Percentiles rank a stretch among this genome's conserved stretches.
Evolutionary conservation across 257 asterid species (phyloP).

Genomic region (Galeopsis tetrahit): DNA sequence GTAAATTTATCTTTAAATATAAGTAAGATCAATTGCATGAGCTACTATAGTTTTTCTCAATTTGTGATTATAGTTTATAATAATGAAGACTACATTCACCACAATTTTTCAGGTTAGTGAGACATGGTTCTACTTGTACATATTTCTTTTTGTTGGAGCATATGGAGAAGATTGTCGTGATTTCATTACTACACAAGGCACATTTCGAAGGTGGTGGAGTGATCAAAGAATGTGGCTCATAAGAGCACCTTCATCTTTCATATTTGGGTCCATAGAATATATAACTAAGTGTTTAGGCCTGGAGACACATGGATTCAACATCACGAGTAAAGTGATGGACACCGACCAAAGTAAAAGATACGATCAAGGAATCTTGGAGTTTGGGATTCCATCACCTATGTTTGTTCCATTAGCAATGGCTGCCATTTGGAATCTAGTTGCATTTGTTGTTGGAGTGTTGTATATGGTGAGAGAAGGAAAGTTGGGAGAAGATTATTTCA

Average conservation of each 20-base stretch:
- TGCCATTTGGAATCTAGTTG: constrained; percentile 40
- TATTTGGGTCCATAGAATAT: constrained; percentile 43
- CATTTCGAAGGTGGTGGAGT: constrained; percentile 55
- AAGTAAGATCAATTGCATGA: no score
- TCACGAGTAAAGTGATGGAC: constrained; percentile 54
- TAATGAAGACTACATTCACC: neutral
- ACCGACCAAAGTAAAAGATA: constrained; percentile 47
- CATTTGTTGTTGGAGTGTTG: constrained; percentile 32
- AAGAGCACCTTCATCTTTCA: constrained; percentile 40
- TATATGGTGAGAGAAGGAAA: constrained; percentile 16
- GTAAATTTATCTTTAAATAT: no score
- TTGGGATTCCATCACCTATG: constrained; percentile 50
- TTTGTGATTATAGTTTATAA: no score
- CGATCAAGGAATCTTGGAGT: constrained; percentile 46
- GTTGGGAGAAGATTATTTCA: constrained; percentile 32
- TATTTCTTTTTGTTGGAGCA: constrained; percentile 60
- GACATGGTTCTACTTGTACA: constrained; percentile 47
- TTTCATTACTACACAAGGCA: constrained; percentile 49
- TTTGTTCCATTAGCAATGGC: constrained; percentile 41
- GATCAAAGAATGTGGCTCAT: constrained; percentile 61
- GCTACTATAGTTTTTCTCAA: no score
- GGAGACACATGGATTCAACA: constrained; percentile 48
- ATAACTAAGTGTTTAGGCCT: constrained; percentile 40
- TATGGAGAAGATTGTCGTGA: constrained; percentile 61
- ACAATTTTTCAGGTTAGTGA: constrained; percentile 43